A percentile compares a stretch with the other conserved stretches of the same genome.
Evolutionary conservation across 768 basidiomycete genomes (phyloP).

Genomic region (Suillus cothurnatus): DNA sequence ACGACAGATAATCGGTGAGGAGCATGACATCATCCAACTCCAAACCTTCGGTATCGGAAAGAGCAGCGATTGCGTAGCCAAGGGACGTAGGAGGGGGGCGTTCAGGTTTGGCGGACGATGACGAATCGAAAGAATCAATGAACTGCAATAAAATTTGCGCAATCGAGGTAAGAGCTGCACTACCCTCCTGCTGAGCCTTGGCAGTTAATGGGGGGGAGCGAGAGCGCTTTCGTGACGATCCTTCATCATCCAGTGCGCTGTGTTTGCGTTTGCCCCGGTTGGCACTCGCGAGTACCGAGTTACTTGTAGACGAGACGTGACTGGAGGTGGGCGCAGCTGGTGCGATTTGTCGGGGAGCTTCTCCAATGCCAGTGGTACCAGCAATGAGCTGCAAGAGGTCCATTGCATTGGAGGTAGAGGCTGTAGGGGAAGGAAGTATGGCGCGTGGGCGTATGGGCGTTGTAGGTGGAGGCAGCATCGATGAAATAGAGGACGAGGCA

Average conservation of each 20-base stretch:
- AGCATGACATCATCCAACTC: neutral
- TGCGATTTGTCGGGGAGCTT: too few relatives aligned
- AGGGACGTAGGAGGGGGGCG: neutral
- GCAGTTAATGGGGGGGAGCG: neutral
- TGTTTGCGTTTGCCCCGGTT: neutral
- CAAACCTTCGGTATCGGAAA: neutral
- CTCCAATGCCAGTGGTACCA: too few relatives aligned
- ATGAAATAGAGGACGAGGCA: too few relatives aligned
- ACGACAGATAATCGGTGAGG: neutral
- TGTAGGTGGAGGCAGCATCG: too few relatives aligned
- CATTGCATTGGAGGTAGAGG: too few relatives aligned
- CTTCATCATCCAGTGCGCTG: neutral
- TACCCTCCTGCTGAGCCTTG: neutral
- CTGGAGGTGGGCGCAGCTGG: conserved; percentile 10
- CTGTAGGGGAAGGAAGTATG: too few relatives aligned
- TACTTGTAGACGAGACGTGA: neutral
- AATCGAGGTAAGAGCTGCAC: too few relatives aligned
- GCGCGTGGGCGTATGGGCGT: too few relatives aligned
- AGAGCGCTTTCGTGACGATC: neutral
- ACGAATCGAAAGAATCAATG: neutral
- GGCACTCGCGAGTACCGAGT: neutral
- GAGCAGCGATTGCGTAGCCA: neutral
- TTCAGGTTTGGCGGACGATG: neutral
- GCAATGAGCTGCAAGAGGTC: too few relatives aligned
- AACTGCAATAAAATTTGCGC: too few relatives aligned